Percentiles rank a stretch among this genome's conserved stretches.
These are phyloP conservation scores for Boletus reticuloceps DNA, from an alignment of 768 basidiomycete species.

Conservation along the genomic window DNA sequence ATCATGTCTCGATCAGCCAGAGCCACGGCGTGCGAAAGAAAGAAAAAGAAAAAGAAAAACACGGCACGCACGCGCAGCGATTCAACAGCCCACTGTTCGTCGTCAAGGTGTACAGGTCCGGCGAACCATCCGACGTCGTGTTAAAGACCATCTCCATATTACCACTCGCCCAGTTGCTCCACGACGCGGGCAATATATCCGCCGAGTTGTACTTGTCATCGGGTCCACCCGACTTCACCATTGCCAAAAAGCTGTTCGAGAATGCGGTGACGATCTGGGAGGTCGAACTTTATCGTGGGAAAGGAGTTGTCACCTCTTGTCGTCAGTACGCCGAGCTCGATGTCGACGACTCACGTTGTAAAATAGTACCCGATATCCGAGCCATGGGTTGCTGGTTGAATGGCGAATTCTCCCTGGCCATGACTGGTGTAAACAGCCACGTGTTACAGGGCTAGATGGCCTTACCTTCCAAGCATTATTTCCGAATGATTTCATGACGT, in stretches of 20 bases:
- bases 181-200: conserved; percentile 16
- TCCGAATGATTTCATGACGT: conserved; percentile 28
- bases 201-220: conserved; percentile 2
- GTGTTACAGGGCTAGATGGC: too few relatives aligned
- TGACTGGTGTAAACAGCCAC: neutral
- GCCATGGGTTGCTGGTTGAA: conserved; percentile 43
- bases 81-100: conserved; percentile 34
- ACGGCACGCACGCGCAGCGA: conserved; percentile 26
- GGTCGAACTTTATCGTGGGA: conserved; percentile 12
- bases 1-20: neutral
- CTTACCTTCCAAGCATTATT: conserved; percentile 31
- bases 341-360: conserved; percentile 33
- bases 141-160: conserved; percentile 49
- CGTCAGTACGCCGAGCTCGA: neutral
- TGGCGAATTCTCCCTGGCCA: conserved; percentile 33
- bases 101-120: conserved; percentile 30
- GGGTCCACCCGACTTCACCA: conserved; percentile 18
- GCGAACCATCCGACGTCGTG: conserved; percentile 18
- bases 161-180: conserved; percentile 15
- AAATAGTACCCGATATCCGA: conserved; percentile 43
- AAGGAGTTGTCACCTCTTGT: neutral
- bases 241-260: conserved; percentile 20
- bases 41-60: too few relatives aligned
- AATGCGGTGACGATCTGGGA: conserved; percentile 25
- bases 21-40: neutral